Evolutionary conservation across 495 filamentous ascomycete species (phyloP), one percentile per base, ranked within the genome.

Genomic region (Amniculicola lignicola): DNA sequence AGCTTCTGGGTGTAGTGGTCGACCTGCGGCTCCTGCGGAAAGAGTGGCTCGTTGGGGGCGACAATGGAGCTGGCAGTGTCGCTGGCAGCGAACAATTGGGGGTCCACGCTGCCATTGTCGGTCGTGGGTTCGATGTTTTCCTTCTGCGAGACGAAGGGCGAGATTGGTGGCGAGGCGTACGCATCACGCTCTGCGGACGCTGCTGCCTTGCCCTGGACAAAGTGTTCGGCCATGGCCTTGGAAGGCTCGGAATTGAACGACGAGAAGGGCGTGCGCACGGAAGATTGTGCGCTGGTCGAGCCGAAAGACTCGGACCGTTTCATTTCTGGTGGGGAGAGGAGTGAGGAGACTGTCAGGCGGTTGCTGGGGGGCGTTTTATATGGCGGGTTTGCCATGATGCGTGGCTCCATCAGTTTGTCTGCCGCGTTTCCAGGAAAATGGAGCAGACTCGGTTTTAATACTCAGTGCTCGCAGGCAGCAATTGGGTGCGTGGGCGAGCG

Each of bases 291-390:
- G 21, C 59, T 62, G 48, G 63, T 33, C 2, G 63, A 66, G 28
- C 45, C 39, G 48, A 66, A 66, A 0, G 54, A 61, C 15, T 63
- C 63, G 12, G 52, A 56, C 22, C 51, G 48, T 35, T 62, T 66
- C 54, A 57, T 52, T 51, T 66, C 63, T 14, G 62, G 62, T 5
- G 63, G 63, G 7, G 63, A 66, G 35, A 66, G 63, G 14, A 66
- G 62, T 19, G 62, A 65, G 49, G 54, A 59, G 15, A 62, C 54
- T 6, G 63, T 33, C n/a, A 65, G 45, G 29, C 61, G 55, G 40
- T 54, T 18, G 57, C 47, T 57, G 49, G 44, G 54, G 15, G 60
- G 43, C 11, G 61, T 48, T 33, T 59, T 60, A 45, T 64, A 46
- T 18, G 52, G 15, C 21, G 25, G 55, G 44, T 48, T 59, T 46